Base-by-base conservation (phyloP, 1,139 yeast genomes). In the Suhomyces panamericanus region DNA sequence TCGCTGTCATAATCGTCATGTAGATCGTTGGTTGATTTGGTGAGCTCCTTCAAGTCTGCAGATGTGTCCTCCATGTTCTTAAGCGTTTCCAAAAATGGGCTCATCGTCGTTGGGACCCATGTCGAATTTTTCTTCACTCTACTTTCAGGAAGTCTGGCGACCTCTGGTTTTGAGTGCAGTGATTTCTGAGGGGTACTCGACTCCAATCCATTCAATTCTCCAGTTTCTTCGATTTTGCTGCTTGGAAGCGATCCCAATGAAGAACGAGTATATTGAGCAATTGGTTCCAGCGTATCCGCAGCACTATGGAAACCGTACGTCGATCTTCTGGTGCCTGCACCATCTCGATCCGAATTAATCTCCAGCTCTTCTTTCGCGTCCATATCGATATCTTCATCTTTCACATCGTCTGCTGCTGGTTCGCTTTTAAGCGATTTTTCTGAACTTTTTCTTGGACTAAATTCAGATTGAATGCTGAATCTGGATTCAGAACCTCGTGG, bases 1-100 rank as follows among this genome's bases (percentile, higher is more conserved):
- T 77, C 77, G 1, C 91, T 89, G 49, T 83, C 87, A 29, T 69
- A 59, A 56, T 85, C 95, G 50, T 82, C 78, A 42, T 69, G 66
- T 12, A 80, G 62, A 32, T 67, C 70, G 47, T 63, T 47, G 29
- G 45, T 53, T 5, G 55, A 48, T 34, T 47, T 47, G 11, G 56
- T 50, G 35, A 54, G 47, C 29, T 49, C 54, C 38, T 54, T 54
- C 20, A 54, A 48, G 13, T 52, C 56, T 13, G 48, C 38, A 6
- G 57, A 53, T 26, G 80, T 72, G 1, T 66, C 64, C 39, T 69
- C 72, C 62, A 77, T 60, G 42, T 69, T 70, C 17, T 57, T 59
- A 17, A 75, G 53, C 27, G 66, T 68, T 9, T 69, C 69, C 41
- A 71, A 63, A 1, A 71, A 61, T 9, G 43, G 47, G 26, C 42